phyloP scores from a whole-genome alignment of 129 eudicot species.

The Tanacetum coccineum region DNA sequence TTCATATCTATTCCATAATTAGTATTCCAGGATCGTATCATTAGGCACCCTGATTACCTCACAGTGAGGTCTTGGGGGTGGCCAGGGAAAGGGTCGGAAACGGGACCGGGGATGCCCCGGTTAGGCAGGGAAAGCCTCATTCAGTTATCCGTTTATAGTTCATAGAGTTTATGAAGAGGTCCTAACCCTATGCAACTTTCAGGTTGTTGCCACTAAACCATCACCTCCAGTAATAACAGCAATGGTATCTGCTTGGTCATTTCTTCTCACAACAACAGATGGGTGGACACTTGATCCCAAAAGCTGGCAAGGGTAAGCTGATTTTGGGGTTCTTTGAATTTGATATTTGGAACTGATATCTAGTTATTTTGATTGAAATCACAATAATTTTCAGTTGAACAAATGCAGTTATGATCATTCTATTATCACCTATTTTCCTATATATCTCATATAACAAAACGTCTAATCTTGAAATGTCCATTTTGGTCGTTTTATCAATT shows the following conservation, averaged over 20 bases:
- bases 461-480: neutral
- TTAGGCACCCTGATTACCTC: no score
- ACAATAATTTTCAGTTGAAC: neutral
- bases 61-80: no score
- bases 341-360: neutral
- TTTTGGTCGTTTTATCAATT: neutral
- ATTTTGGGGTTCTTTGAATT: neutral
- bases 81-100: no score
- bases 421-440: neutral
- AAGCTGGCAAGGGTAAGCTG: slow-evolving; percentile 81
- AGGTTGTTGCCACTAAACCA: slow-evolving; percentile 79
- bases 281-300: slow-evolving; percentile 56
- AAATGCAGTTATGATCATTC: neutral
- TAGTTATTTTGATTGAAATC: neutral
- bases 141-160: neutral
- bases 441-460: no score
- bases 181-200: slow-evolving; percentile 20
- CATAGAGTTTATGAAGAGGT: neutral
- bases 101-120: no score
- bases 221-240: slow-evolving; percentile 62
- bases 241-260: slow-evolving; percentile 88
- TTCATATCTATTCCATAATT: no score
- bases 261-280: slow-evolving; percentile 76
- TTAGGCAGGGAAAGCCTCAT: neutral
- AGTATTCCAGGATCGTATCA: no score